phyloP scores from a whole-genome alignment of 768 basidiomycete genomes.

The Hypholoma fasciculare region DNA sequence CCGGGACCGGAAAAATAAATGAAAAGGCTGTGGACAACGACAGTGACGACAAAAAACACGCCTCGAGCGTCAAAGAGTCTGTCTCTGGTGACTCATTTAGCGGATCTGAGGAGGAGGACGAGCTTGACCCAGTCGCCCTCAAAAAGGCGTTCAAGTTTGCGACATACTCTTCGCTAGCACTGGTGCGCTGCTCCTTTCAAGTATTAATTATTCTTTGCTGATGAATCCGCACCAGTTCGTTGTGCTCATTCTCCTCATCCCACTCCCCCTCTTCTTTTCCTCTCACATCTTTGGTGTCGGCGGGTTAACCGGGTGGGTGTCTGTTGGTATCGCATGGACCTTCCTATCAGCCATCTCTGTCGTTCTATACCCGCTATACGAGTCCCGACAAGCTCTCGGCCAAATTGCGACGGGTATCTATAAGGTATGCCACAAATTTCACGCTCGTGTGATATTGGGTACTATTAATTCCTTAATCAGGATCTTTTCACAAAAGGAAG shows the following conservation, averaged over 20 bases:
- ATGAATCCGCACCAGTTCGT: conserved; percentile 39
- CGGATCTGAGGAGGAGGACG: conserved; percentile 43
- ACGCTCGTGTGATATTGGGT: neutral
- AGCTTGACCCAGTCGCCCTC: conserved; percentile 65
- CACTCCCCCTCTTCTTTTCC: conserved; percentile 85
- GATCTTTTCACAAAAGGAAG: conserved; percentile 33
- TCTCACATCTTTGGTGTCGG: conserved; percentile 63
- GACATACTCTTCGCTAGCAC: conserved; percentile 63
- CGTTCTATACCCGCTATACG: conserved; percentile 85
- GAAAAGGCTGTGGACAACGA: conserved; percentile 34
- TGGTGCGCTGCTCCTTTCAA: conserved; percentile 45
- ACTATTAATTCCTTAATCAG: conserved; percentile 10
- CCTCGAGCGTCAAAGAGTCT: conserved; percentile 23
- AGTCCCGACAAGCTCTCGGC: conserved; percentile 67
- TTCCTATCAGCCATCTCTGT: conserved; percentile 76
- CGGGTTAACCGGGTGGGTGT: conserved; percentile 79
- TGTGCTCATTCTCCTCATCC: conserved; percentile 72
- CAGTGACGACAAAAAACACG: conserved; percentile 34
- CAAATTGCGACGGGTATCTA: conserved; percentile 61
- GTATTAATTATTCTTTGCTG: neutral
- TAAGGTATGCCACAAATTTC: conserved; percentile 45
- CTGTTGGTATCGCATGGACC: conserved; percentile 81
- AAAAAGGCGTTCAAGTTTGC: conserved; percentile 82
- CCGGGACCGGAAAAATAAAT: conserved; percentile 15
- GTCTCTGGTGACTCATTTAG: conserved; percentile 36